Percentiles rank a stretch among this genome's conserved stretches.
phyloP scores from a whole-genome alignment of 805 yeast genomes.

The Candida ascalaphidarum region DNA sequence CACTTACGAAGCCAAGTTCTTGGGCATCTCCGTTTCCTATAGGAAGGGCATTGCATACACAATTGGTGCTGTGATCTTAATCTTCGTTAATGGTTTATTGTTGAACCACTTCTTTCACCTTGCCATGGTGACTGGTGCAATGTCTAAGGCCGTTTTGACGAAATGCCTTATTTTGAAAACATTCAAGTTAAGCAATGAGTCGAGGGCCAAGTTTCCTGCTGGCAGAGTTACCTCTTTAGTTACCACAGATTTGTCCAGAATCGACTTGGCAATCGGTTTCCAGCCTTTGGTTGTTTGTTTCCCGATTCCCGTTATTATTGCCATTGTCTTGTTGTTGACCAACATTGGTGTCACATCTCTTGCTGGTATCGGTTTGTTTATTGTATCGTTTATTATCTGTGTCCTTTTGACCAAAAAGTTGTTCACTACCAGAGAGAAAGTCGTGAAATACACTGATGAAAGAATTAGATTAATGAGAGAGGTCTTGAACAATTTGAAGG shows the following conservation, averaged over 20 bases:
- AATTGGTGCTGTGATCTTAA: slow-evolving; percentile 55
- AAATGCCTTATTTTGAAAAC: slow-evolving; percentile 30
- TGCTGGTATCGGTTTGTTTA: slow-evolving; percentile 33
- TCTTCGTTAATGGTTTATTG: slow-evolving; percentile 31
- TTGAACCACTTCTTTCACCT: slow-evolving; percentile 35
- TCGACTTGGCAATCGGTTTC: slow-evolving; percentile 35
- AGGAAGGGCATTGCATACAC: slow-evolving; percentile 72
- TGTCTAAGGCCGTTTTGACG: slow-evolving; percentile 30
- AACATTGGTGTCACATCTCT: slow-evolving; percentile 32
- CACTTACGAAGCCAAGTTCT: slow-evolving; percentile 38
- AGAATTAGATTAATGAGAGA: slow-evolving; percentile 36
- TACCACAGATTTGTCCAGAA: slow-evolving; percentile 35
- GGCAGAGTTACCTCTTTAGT: slow-evolving; percentile 33
- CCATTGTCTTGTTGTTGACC: slow-evolving; percentile 25
- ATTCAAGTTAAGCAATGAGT: slow-evolving; percentile 24
- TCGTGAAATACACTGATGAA: slow-evolving; percentile 31
- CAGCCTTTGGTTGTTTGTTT: slow-evolving; percentile 34
- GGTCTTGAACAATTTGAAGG: slow-evolving; percentile 29
- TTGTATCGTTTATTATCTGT: slow-evolving; percentile 25
- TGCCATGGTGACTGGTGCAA: slow-evolving; percentile 36
- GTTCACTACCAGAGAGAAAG: slow-evolving; percentile 25
- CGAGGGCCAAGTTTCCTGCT: slow-evolving; percentile 25
- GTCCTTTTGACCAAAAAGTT: slow-evolving; percentile 25
- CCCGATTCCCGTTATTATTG: slow-evolving; percentile 34
- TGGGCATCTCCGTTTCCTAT: slow-evolving; percentile 29